Evolutionary conservation across 306 rosid genomes (phyloP), one percentile per base, ranked within the genome.

Genomic region (Cicer bijugum): DNA sequence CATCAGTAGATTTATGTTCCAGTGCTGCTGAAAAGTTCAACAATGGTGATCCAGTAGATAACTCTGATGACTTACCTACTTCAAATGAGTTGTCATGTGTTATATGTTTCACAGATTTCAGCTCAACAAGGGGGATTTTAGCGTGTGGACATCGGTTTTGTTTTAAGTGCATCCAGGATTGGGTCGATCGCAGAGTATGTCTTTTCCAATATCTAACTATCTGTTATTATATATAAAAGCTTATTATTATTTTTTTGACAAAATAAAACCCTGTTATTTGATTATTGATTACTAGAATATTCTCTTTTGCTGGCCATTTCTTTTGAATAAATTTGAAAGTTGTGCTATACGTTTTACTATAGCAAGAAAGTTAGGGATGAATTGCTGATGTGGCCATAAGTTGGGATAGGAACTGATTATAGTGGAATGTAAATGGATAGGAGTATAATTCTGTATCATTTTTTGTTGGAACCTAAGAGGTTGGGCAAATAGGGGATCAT

Each of bases 141-240:
- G 89, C 86, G 0, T 94, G 98, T 81, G 96, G 94, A 68, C 98
- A 94, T 78, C 90, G 94, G 46, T 94, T 82, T 86, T 94, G 98
- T 79, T 91, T 77, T 79, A 69, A 84, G 63, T 94, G 98, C 81
- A 94, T 94, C 73, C 86, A 87, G 78, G 71, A 56, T 44, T 94
- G 98, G 98, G 94, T 86, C 63, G 86, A 79, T 83, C 80, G 58
- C 19, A 80, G 78, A 92, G 97, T 93, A 91, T 17, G 75, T 39
- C 52, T 81, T 72, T 56, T 60, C 47, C 66, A 59, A 12, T 59
- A 28, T 40, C 63, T 50, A 77, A 6, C 50, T 45, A 51, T 71
- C 9, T 33, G 5, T 46, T 42, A 56, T 16, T 14, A 38, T 33
- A n/a, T 19, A 12, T 45, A 53, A 66, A 40, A 57, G 37, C 50